Percentiles rank a stretch among this genome's conserved stretches.
phyloP scores from a whole-genome alignment of 345 rosid genomes.

The Gossypium stocksii region DNA sequence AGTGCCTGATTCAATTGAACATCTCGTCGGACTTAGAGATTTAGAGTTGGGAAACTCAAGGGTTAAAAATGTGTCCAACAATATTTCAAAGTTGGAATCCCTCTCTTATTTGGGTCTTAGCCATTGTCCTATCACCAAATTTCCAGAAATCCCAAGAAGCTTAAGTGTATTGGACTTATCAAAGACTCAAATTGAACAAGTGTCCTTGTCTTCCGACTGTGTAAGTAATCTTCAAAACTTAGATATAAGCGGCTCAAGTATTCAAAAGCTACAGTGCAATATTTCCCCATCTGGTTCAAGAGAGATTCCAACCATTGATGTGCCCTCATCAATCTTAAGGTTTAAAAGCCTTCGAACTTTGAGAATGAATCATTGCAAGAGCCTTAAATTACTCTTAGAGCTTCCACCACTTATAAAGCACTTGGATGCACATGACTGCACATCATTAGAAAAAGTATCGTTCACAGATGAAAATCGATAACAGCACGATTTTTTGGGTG shows the following conservation, averaged over 20 bases:
- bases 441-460: neutral
- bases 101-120: neutral
- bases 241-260: too few relatives aligned
- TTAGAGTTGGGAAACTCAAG: too few relatives aligned
- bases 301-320: neutral
- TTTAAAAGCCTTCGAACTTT: too few relatives aligned
- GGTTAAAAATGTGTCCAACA: too few relatives aligned
- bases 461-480: too few relatives aligned
- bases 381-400: neutral
- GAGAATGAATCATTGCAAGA: neutral
- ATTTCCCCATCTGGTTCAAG: too few relatives aligned
- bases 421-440: neutral
- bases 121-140: neutral
- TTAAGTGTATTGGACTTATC: too few relatives aligned
- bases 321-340: neutral
- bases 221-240: too few relatives aligned
- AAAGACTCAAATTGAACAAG: too few relatives aligned
- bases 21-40: fast-evolving
- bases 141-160: too few relatives aligned
- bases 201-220: too few relatives aligned
- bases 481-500: neutral
- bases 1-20: neutral
- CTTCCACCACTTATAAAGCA: neutral
- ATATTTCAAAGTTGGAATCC: neutral
- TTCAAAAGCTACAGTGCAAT: too few relatives aligned